phyloP scores from a whole-genome alignment of 2,329 filamentous ascomycete genomes.

The Calycina herbarum region DNA sequence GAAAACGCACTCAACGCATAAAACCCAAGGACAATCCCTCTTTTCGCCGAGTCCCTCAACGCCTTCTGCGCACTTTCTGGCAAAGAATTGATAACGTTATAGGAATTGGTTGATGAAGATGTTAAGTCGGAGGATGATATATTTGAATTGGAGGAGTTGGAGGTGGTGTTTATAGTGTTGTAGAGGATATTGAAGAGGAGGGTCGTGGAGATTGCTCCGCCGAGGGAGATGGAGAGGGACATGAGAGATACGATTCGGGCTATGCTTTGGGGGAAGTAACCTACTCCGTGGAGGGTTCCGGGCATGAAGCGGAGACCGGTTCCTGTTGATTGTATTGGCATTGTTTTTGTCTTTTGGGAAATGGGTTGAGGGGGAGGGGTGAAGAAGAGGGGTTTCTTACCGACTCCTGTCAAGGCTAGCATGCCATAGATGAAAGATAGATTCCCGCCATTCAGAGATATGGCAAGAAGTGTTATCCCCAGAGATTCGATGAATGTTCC shows the following conservation, averaged over 20 bases:
- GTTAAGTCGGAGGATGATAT: background rate
- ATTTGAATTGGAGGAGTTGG: background rate
- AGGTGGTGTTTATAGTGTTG: conserved; percentile 31
- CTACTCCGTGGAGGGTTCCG: conserved; percentile 44
- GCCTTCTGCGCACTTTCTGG: conserved; percentile 39
- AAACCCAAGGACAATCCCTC: conserved; percentile 66
- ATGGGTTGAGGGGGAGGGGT: too few relatives aligned
- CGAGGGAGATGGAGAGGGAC: conserved; percentile 39
- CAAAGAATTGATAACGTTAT: conserved; percentile 41
- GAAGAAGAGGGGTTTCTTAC: too few relatives aligned
- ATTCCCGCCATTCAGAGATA: too few relatives aligned
- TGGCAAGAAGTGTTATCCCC: too few relatives aligned
- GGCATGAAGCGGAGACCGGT: conserved; percentile 67
- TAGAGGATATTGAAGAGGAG: conserved; percentile 20
- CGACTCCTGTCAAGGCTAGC: too few relatives aligned
- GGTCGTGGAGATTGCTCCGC: background rate
- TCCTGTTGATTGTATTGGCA: conserved; percentile 39
- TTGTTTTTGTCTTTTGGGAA: too few relatives aligned
- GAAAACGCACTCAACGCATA: conserved; percentile 62
- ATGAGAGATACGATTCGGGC: conserved; percentile 58
- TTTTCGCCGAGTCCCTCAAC: conserved; percentile 47
- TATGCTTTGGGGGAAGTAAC: conserved; percentile 58
- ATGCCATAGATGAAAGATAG: too few relatives aligned
- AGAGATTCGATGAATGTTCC: too few relatives aligned
- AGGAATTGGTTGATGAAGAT: conserved; percentile 34